These are phyloP conservation scores for Leccinum laetum DNA, from an alignment of 1,284 basidiomycete species.

Conservation along the genomic window DNA sequence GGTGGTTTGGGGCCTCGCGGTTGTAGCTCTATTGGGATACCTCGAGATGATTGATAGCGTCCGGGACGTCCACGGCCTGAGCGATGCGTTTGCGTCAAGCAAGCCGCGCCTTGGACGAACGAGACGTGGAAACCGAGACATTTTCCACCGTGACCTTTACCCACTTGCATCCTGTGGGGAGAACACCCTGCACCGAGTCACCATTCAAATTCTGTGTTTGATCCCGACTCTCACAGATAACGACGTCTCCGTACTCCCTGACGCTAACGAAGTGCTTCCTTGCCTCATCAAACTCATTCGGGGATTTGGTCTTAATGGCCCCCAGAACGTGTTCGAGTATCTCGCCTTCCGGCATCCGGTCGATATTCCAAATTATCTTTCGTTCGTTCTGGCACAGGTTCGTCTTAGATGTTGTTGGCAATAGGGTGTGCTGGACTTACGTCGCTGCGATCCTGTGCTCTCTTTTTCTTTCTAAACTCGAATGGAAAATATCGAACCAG, in stretches of 20 bases:
- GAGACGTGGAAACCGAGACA: neutral
- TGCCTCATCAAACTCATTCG: neutral
- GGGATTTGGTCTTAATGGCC: neutral
- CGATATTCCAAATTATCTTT: neutral
- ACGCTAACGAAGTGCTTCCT: constrained; percentile 4
- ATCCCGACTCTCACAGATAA: neutral
- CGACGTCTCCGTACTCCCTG: constrained; percentile 3
- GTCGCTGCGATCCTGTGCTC: neutral
- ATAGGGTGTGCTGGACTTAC: neutral
- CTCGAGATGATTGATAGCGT: constrained; percentile 81
- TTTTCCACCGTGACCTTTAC: neutral
- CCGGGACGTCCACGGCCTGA: constrained; percentile 48
- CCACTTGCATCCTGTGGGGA: neutral
- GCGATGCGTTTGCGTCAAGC: constrained; percentile 46
- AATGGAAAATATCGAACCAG: constrained; percentile 2
- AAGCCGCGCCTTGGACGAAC: constrained; percentile 29
- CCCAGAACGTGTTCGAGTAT: constrained; percentile 2
- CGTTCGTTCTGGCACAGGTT: constrained; percentile 9
- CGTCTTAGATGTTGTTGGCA: neutral
- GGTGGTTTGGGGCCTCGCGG: too few relatives aligned
- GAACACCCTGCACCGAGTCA: neutral
- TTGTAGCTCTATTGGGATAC: constrained; percentile 52
- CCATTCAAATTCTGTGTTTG: neutral
- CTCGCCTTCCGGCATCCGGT: neutral
- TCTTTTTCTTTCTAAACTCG: constrained; percentile 9